Evolutionary conservation across 2,329 filamentous ascomycete genomes (phyloP), one percentile per base, ranked within the genome.

Genomic region (Alternaria arborescens): DNA sequence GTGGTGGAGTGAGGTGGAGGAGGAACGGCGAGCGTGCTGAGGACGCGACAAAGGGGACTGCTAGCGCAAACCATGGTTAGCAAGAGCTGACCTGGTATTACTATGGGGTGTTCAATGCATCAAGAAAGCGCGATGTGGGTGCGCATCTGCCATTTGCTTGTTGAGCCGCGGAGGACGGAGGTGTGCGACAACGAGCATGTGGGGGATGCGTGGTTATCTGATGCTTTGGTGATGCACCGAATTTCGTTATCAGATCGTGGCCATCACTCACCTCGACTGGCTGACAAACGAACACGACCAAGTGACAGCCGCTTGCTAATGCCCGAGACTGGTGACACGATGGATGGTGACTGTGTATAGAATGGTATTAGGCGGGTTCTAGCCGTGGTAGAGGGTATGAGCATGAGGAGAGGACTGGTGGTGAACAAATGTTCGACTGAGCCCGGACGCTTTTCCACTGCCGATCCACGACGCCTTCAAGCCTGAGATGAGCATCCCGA

Each of bases 211-310:
- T 43, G 42, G 42, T 60, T 58, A 64, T 64, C 61, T 64, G 61
- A 64, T 64, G 58, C 48, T 56, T 57, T 24, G 52, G 12, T 40
- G 30, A 42, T 58, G 48, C 48, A 52, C 52, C 58, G 32, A 64
- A 53, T 64, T 60, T 58, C 47, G 41, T 72, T 72, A 74, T 75
- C 71, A 70, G 72, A 75, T 75, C 58, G 70, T 66, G 67, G 69
- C 52, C 52, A 61, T 34, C 42, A 53, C 69, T 66, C 58, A 72
- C 71, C 61, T 63, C 30, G 61, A 46, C 42, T 43, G 43, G 54
- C 58, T 57, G 70, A 51, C 64, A 55, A 61, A 52, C 52, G 28
- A 47, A 42, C 38, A 41, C 46, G 54, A 65, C 71, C 44, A 62
- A 71, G 61, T 44, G 64, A 62, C 66, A 64, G 64, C 59, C 51